Conservation (phyloP, 1,284 basidiomycete genomes). For the Irpex sp. region DNA sequence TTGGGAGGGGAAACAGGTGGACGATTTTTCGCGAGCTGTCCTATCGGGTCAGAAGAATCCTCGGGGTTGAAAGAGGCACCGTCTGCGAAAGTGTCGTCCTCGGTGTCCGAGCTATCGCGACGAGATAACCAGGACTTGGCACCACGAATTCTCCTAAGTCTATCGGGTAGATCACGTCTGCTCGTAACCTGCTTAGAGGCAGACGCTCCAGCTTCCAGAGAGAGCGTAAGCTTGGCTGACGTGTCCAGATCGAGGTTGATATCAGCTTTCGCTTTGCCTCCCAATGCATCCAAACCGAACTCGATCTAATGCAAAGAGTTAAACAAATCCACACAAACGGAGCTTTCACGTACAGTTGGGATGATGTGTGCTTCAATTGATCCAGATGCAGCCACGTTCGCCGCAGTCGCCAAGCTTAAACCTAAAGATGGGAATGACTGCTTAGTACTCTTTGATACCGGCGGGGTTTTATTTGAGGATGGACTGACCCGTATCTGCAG, state of each 20-base stretch:
- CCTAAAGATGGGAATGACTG: conserved; percentile 23
- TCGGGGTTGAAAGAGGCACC: too few species aligned
- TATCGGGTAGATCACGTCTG: background rate
- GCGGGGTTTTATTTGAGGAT: too few species aligned
- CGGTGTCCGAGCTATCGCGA: too few species aligned
- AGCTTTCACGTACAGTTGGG: conserved; percentile 29
- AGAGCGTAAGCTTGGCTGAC: conserved; percentile 31
- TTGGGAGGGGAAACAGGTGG: too few species aligned
- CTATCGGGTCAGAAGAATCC: too few species aligned
- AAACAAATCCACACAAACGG: background rate
- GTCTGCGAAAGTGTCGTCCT: too few species aligned
- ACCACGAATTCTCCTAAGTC: too few species aligned
- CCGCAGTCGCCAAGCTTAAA: conserved; percentile 37
- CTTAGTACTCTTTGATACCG: too few species aligned
- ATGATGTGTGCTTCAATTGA: conserved; percentile 45
- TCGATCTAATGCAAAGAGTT: background rate
- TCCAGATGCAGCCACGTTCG: conserved; percentile 36
- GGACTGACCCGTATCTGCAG: conserved; percentile 34
- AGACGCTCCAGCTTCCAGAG: conserved; percentile 6
- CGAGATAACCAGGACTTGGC: too few species aligned
- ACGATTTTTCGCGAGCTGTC: too few species aligned
- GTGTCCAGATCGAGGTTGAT: conserved; percentile 42
- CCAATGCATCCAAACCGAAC: conserved; percentile 36
- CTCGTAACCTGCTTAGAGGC: background rate
- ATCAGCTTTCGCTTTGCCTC: conserved; percentile 26